Evolutionary conservation across 192 early-diverging fungal species (phyloP).

Genomic region (Coemansia biformis): DNA sequence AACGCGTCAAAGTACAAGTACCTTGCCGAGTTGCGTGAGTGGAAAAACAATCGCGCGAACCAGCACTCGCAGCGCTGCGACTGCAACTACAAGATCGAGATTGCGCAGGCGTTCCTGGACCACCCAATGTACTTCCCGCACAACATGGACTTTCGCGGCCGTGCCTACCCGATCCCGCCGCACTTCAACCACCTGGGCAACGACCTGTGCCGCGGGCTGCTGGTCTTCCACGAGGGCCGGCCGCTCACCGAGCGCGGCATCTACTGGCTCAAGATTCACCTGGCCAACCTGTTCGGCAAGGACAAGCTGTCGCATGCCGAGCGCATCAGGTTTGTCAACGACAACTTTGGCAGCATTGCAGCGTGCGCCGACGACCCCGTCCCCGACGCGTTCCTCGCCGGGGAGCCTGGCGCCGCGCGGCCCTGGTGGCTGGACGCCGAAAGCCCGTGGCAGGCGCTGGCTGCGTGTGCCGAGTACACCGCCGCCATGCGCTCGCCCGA

Average conservation of each 20-base stretch:
- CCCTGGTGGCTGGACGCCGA: constrained; percentile 88
- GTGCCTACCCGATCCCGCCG: constrained; percentile 94
- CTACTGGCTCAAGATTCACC: constrained; percentile 91
- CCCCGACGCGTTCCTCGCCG: constrained; percentile 25
- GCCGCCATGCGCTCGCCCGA: constrained; percentile 66
- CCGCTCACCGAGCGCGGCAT: constrained; percentile 74
- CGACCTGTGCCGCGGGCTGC: constrained; percentile 89
- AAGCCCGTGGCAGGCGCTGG: constrained; percentile 90
- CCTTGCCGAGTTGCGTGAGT: constrained; percentile 51
- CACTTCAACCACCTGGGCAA: constrained; percentile 95
- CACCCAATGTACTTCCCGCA: constrained; percentile 94
- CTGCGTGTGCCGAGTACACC: constrained; percentile 80
- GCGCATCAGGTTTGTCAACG: constrained; percentile 67
- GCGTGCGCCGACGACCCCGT: constrained; percentile 82
- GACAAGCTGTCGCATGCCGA: constrained; percentile 91
- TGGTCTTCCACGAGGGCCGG: constrained; percentile 76
- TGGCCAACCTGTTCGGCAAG: constrained; percentile 85
- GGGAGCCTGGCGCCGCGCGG: constrained; percentile 49
- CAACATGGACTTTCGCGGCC: constrained; percentile 94
- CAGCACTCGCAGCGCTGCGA: constrained; percentile 84
- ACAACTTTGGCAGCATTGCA: constrained; percentile 71
- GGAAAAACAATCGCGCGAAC: constrained; percentile 61
- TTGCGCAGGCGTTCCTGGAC: constrained; percentile 81
- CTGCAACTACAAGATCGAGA: constrained; percentile 93
- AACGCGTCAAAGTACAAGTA: constrained; percentile 54